Evolutionary conservation across 148 eudicot species (phyloP), one percentile per base, ranked within the genome.

Genomic region (Pharnaceum exiguum): DNA sequence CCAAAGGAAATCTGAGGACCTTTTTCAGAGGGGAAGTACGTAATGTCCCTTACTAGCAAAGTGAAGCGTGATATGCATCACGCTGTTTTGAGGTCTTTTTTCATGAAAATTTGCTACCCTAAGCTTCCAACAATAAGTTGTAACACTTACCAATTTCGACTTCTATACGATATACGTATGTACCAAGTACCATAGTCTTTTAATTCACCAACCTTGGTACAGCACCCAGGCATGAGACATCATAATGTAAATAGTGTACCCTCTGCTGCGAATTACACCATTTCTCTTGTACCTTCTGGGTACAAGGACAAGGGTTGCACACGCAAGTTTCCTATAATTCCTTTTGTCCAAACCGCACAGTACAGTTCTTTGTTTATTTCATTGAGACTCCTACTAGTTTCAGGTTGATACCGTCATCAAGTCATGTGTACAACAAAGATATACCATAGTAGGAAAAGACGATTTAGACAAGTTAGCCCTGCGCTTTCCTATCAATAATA

Each of bases 31-130:
- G 59, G 32, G 42, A 61, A 60, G 76, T 78, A 84, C 86, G 74
- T 62, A 80, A 84, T 69, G 77, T 69, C 81, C 79, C 76, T 57
- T 61, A 75, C 65, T 22, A 57, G 79, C 48, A 68, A 71, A 65
- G 55, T 56, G 53, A 42, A 46, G 66, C 83, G 69, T 59, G 54
- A 47, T 68, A 55, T 57, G 73, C 48, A 44, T 26, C 82, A 71
- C 69, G 37, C 68, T 62, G 36, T 46, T 26, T 46, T 32, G 29
- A 24, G 60, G 38, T 51, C 69, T 31, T 21, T 70, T 62, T 63
- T 70, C 59, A 70, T 70, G 69, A 63, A 63, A 63, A 28, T 21
- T 63, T 63, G 58, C 51, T 70, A 51, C 38, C 61, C 31, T 63
- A 35, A 57, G 51, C 50, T 57, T 63, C 33, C 16, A 50, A 46